Evolutionary conservation across 805 yeast species (phyloP).

Genomic region (Brettanomyces sp.): DNA sequence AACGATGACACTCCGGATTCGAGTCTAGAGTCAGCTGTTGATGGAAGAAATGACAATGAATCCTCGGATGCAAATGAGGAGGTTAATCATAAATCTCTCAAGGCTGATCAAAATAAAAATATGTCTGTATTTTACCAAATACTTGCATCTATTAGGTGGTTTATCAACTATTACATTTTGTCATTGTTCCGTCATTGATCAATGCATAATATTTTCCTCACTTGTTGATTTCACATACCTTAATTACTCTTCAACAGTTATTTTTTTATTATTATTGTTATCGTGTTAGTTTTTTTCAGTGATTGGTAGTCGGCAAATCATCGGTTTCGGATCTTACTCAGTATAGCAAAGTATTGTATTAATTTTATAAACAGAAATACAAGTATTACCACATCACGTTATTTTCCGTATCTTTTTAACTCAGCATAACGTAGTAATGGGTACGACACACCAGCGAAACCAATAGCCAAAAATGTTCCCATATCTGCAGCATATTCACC

Average conservation of each 20-base stretch:
- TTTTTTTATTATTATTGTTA: too few relatives aligned
- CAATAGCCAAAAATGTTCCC: conserved; percentile 75
- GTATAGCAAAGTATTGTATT: not conserved
- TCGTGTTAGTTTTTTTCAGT: too few relatives aligned
- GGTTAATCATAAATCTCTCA: not conserved
- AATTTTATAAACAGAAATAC: not conserved
- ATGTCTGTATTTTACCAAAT: conserved; percentile 1
- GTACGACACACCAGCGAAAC: conserved; percentile 53
- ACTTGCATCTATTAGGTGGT: conserved; percentile 10
- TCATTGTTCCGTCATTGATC: conserved; percentile 7
- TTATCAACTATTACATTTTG: conserved; percentile 10
- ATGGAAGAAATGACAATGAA: too few relatives aligned
- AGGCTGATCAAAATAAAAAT: too few relatives aligned
- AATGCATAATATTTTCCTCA: not conserved
- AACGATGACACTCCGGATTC: not conserved
- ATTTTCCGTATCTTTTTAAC: conserved; percentile 40
- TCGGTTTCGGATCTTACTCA: not conserved
- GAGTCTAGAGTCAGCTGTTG: too few relatives aligned
- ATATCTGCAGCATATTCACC: conserved; percentile 72
- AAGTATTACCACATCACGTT: not conserved
- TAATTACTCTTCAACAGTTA: not conserved
- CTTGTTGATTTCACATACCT: not conserved
- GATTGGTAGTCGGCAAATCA: too few relatives aligned
- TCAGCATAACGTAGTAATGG: conserved; percentile 62
- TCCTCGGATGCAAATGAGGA: not conserved